Evolutionary conservation across 139 green algal species (phyloP), one percentile per base, ranked within the genome.

Genomic region (Gonium pectorale): DNA sequence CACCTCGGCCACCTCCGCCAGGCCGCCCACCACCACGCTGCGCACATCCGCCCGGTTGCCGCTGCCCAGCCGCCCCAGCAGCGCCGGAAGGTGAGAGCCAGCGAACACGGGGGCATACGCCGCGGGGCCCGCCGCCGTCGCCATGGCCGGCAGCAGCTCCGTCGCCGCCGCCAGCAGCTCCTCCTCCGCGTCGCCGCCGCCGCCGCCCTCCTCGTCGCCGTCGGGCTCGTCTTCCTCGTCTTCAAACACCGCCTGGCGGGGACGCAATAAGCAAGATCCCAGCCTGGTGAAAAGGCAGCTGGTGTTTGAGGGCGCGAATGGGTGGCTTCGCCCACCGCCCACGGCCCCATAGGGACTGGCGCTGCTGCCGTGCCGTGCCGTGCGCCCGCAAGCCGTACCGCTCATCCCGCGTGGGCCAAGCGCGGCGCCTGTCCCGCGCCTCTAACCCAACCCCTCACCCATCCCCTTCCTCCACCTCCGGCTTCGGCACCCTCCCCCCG

Each of bases 1-100:
- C 56, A 90, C 46, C 78, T 94, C 90, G 7, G 82, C 86, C 56
- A 95, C 87, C 81, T 97, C 94, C 43, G 93, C 93, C 21, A 94
- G 24, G 6, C 80, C 85, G 19, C 92, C 94, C 66, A 96, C 84
- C 31, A 87, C 92, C 35, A 90, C 81, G 4, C 88, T 83, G 3
- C 92, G 69, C 60, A 94, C 51, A 19, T 63, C 89, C 4, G 82
- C 62, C 2, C 90, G 90, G 62, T 92, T 83, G n/a, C 83, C 69
- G n/a, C 80, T 73, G 54, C 69, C 62, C 31, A 93, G 41, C 54
- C 89, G 86, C 17, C 54, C 37, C 37, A 93, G 44, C 64, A 97
- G 86, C 22, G 86, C 79, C 11, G 86, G 68, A 22, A 90, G 86
- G 80, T 95, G 91, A 33, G 83, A 37, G n/a, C 59, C 41, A 13